Base-by-base conservation (phyloP, 257 asterid species). In the Avicennia marina region DNA sequence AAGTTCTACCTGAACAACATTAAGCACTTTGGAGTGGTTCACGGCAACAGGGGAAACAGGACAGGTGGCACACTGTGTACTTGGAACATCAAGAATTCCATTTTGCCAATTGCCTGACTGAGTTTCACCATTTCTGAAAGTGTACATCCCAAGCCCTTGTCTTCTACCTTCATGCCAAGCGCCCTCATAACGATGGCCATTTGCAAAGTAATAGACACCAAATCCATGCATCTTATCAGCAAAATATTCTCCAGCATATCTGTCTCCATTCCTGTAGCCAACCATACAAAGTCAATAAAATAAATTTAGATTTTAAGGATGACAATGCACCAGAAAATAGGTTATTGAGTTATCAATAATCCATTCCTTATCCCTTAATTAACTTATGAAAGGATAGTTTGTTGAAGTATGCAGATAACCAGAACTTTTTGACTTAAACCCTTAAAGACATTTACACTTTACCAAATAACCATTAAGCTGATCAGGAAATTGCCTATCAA, bases 81-180 rank as follows among this genome's bases (percentile, higher is more conserved):
- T 89, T 20, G 96, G 96, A 53, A 83, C 77, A 58, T 89, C 85
- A 21, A 89, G 96, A 67, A 85, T 64, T 25, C 96, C 95, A 62
- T 85, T 81, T 75, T 85, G 88, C 96, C 96, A 89, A 66, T 89
- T 94, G 24, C 96, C 96, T 1, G 96, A 71, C 58, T 89, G 94
- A 22, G 94, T 78, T 75, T 89, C 95, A 4, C 90, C 93, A 29
- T 74, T 85, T 65, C 94, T 81, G 57, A 85, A 89, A 62, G 90
- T 81, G 71, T 89, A 89, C 86, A 83, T 83, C 16, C 96, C 96
- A 7, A 82, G 84, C 4, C 95, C 96, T 66, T 88, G 96, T 49
- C 96, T 81, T 71, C 72, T 77, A 58, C 95, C 95, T 67, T 88
- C 96, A 34, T 85, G 96, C 96, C 96, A 88, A 50, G 95, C 88